Conservation (phyloP, 306 rosid genomes). For the Vachellia pachyceras region DNA sequence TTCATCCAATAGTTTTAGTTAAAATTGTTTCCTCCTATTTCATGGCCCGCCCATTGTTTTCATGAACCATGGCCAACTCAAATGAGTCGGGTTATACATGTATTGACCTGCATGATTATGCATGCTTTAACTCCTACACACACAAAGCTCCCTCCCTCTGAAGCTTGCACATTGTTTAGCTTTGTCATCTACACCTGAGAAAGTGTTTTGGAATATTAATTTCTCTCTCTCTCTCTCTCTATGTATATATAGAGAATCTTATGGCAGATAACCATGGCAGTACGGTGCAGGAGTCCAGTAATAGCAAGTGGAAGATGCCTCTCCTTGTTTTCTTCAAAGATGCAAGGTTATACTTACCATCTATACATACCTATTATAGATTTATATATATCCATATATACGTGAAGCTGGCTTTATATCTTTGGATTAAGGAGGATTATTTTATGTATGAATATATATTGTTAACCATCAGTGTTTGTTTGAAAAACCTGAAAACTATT, state of each 20-base stretch:
- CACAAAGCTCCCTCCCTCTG: no score
- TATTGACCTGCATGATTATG: no score
- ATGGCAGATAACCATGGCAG: constrained; percentile 53
- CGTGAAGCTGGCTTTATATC: no score
- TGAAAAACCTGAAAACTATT: no score
- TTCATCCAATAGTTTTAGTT: no score
- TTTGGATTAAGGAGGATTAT: no score
- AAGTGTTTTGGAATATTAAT: not conserved
- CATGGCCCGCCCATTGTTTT: not conserved
- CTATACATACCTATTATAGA: not conserved
- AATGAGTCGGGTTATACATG: not conserved
- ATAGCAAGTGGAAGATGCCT: constrained; percentile 55
- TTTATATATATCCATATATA: no score
- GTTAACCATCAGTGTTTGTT: no score
- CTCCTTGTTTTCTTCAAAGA: constrained; percentile 86
- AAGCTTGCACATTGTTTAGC: no score
- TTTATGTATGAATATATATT: no score
- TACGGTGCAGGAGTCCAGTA: constrained; percentile 28
- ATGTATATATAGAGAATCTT: constrained; percentile 6
- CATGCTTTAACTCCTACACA: not conserved
- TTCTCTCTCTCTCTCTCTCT: not conserved
- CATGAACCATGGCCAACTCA: not conserved
- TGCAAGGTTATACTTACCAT: constrained; percentile 57
- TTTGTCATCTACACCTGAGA: no score
- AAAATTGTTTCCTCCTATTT: no score